Evolutionary conservation across 208 protist species (phyloP), one percentile per base, ranked within the genome.

Genomic region (Hexamita inflata): DNA sequence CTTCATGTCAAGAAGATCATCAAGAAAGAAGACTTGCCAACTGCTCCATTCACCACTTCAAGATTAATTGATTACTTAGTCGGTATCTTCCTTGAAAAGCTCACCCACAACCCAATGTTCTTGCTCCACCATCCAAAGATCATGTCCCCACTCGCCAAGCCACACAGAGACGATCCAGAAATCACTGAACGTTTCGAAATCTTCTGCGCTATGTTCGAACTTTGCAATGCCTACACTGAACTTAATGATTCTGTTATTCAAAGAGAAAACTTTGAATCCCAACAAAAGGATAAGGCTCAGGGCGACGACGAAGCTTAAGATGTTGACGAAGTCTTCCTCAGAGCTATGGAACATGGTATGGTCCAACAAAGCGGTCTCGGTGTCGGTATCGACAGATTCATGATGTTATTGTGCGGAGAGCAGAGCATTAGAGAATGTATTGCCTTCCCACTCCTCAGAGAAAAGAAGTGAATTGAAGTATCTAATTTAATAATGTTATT

Each of bases 121-220:
- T 91, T 99, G 73, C 92, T 86, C 77, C 92, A 99, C 78, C 95
- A 99, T 82, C 97, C 97, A 28, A 86, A 90, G 61, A 87, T 99
- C 64, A 99, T 99, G 96, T 95, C 88, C 40, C 97, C 97, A 24
- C 88, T 99, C 0, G 94, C 97, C 39, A 99, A 99, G 90, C 97
- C 88, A 66, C 87, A 91, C 82, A 64, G 79, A 0, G 80, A 39
- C 53, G 76, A 81, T 13, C 86, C 86, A 7, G 90, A 89, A 49
- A 82, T 98, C 1, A 97, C 94, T 0, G 95, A 99, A 86, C 85
- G 97, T 42, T 99, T 99, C 76, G 97, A 99, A 88, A 86, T 98
- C 28, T 98, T 99, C 75, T 88, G 98, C 15, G 90, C 89, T 74
- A 90, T 88, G 77, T 94, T 93, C 82, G 95, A 98, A 84, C 78